These are phyloP conservation scores for Arachis monticola DNA, from an alignment of 331 rosid genomes.

Conservation along the genomic window DNA sequence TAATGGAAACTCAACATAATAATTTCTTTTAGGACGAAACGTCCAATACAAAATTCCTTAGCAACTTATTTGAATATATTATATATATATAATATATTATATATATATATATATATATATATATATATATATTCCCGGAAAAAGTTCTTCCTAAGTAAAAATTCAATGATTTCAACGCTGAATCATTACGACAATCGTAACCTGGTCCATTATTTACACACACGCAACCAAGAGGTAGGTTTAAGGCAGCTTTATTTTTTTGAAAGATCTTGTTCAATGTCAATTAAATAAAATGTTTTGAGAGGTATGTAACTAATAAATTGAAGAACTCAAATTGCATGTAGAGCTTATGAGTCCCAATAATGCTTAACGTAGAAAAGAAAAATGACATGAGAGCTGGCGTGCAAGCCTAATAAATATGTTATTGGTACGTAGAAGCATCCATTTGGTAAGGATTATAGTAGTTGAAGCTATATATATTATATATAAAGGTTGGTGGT, in stretches of 20 bases:
- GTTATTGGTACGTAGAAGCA: constrained; percentile 1
- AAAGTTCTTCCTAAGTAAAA: no score
- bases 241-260: background rate
- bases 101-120: no score
- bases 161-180: background rate
- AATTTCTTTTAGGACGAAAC: no score
- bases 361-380: background rate
- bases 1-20: no score
- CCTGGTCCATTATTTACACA: no score
- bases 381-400: background rate
- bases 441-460: background rate
- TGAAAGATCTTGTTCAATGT: no score
- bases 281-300: background rate
- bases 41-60: no score
- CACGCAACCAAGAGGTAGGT: background rate
- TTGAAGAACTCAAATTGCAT: background rate
- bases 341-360: background rate
- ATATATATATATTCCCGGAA: no score
- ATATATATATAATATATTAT: no score
- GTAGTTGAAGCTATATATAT: no score
- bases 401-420: background rate
- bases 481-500: no score
- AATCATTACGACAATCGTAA: background rate
- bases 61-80: no score
- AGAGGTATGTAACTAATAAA: background rate